Evolutionary conservation across 1,284 basidiomycete genomes (phyloP).

Genomic region (Ceratobasidium sp.): DNA sequence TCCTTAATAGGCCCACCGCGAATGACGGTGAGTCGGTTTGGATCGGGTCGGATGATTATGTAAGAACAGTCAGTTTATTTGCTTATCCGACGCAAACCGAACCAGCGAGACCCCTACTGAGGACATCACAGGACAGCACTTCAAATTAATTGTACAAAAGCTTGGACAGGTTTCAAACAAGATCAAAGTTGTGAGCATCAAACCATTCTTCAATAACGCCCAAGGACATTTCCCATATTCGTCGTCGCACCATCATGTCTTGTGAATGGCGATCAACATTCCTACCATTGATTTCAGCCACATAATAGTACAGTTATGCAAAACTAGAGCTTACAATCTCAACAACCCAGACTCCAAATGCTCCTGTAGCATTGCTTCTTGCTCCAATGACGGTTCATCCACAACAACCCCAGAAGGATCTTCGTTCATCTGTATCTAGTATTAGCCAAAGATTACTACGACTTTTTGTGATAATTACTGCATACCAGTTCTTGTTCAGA

Average conservation of each 20-base stretch:
- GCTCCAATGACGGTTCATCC: background rate
- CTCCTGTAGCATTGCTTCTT: background rate
- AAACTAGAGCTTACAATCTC: background rate
- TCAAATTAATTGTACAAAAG: too few species aligned
- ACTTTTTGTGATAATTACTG: too few species aligned
- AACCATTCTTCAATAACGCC: too few species aligned
- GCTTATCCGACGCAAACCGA: background rate
- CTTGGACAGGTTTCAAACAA: too few species aligned
- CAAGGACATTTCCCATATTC: background rate
- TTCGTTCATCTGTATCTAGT: background rate
- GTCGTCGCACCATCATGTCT: background rate
- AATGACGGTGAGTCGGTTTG: background rate
- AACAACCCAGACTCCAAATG: background rate
- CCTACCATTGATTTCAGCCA: background rate
- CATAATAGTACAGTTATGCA: background rate
- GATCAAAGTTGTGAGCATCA: too few species aligned
- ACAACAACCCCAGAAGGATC: background rate
- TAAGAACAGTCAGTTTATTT: background rate
- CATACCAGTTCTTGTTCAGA: too few species aligned
- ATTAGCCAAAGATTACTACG: background rate
- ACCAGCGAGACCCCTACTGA: too few species aligned
- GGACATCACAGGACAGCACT: too few species aligned
- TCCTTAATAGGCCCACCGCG: background rate
- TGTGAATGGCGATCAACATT: background rate
- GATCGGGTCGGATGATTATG: constrained; percentile 1